A percentile compares a stretch with the other conserved stretches of the same genome.
phyloP scores from a whole-genome alignment of 352 stramenopile genomes.

The Thalassiosira hispida region DNA sequence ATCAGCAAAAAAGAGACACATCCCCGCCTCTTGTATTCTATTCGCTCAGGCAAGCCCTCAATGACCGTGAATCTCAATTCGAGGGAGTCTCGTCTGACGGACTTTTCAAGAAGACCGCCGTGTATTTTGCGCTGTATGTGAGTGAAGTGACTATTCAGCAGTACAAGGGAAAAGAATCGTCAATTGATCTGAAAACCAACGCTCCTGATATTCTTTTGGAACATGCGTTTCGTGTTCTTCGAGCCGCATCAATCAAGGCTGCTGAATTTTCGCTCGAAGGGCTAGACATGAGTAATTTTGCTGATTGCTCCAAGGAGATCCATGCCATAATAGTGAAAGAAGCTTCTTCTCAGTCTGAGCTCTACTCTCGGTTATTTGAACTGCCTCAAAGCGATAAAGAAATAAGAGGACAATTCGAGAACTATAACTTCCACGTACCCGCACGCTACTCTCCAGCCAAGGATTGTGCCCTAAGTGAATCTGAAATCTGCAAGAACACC shows the following conservation, averaged over 20 bases:
- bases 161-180: slow-evolving; percentile 11
- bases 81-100: slow-evolving; percentile 15
- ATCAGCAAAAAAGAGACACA: slow-evolving; percentile 14
- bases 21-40: slow-evolving; percentile 33
- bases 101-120: slow-evolving; percentile 39
- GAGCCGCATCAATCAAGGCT: slow-evolving; percentile 32
- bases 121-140: slow-evolving; percentile 44
- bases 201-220: slow-evolving; percentile 49
- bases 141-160: slow-evolving; percentile 27
- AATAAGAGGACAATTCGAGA: slow-evolving; percentile 25
- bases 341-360: slow-evolving; percentile 17
- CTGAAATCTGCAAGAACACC: slow-evolving; percentile 24
- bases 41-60: slow-evolving; percentile 30
- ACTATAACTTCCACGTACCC: slow-evolving; percentile 34
- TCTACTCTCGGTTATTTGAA: slow-evolving; percentile 36
- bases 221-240: slow-evolving; percentile 41
- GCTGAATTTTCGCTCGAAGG: slow-evolving; percentile 42
- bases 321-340: slow-evolving; percentile 21
- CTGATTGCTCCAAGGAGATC: slow-evolving; percentile 29
- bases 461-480: slow-evolving; percentile 22
- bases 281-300: slow-evolving; percentile 41
- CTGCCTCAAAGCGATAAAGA: slow-evolving; percentile 22
- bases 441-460: slow-evolving; percentile 21
- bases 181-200: slow-evolving; percentile 12
- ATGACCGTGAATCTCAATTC: slow-evolving; percentile 6